Percentiles rank a stretch among this genome's conserved stretches.
Conservation (phyloP, 805 yeast genomes). For the Kluyveromyces dobzhanskii region DNA sequence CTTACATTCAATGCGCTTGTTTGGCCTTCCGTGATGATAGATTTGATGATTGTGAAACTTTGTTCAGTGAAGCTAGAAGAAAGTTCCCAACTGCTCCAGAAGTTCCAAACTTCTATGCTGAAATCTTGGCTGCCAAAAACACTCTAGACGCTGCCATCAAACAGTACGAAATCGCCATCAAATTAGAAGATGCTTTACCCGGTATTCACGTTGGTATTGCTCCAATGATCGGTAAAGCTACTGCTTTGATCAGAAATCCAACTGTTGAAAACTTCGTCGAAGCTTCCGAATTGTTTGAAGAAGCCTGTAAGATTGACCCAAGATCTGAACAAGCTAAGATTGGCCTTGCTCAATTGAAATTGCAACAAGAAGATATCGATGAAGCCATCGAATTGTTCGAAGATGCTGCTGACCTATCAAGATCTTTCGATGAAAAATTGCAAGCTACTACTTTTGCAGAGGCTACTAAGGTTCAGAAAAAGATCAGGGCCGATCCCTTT, state of each 20-base stretch:
- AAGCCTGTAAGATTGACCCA: constrained; percentile 80
- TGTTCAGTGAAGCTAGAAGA: constrained; percentile 60
- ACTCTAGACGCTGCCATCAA: constrained; percentile 63
- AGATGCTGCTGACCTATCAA: constrained; percentile 71
- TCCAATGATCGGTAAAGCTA: constrained; percentile 85
- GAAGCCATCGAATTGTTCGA: constrained; percentile 79
- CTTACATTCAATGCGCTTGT: constrained; percentile 90
- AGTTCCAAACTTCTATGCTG: constrained; percentile 93
- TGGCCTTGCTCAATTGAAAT: constrained; percentile 83
- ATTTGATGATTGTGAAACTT: constrained; percentile 48
- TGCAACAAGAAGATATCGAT: constrained; percentile 74
- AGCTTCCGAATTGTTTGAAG: constrained; percentile 57
- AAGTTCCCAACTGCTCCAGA: constrained; percentile 83
- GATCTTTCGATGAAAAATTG: constrained; percentile 77
- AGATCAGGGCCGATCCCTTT: constrained; percentile 61
- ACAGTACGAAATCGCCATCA: constrained; percentile 80
- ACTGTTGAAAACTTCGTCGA: constrained; percentile 37
- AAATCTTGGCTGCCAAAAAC: constrained; percentile 76
- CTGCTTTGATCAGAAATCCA: constrained; percentile 51
- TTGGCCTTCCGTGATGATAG: constrained; percentile 67
- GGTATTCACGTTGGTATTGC: constrained; percentile 76
- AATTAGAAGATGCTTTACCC: constrained; percentile 65
- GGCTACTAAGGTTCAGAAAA: constrained; percentile 84
- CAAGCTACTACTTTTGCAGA: constrained; percentile 89
- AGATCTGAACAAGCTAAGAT: constrained; percentile 82